phyloP scores from a whole-genome alignment of 768 basidiomycete species.

The Symmetrospora coprosmae region DNA sequence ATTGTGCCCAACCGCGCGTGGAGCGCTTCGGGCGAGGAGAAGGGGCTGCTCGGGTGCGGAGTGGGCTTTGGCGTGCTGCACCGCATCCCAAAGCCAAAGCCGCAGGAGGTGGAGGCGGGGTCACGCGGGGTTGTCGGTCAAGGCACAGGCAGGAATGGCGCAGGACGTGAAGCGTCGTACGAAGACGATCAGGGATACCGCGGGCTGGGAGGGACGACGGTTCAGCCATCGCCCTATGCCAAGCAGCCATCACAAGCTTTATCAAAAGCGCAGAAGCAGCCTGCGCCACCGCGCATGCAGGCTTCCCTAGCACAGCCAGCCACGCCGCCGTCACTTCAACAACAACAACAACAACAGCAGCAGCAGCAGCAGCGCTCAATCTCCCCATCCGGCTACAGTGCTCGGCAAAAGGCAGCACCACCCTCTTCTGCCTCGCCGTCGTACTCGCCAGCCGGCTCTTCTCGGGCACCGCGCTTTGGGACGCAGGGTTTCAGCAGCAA shows the following conservation, averaged over 20 bases:
- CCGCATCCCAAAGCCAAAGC: constrained; percentile 68
- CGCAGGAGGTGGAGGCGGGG: constrained; percentile 35
- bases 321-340: too few relatives aligned
- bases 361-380: too few relatives aligned
- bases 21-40: constrained; percentile 85
- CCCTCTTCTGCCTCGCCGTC: neutral
- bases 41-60: constrained; percentile 84
- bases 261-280: neutral
- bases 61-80: constrained; percentile 82
- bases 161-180: neutral
- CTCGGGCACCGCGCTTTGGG: neutral
- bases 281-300: neutral
- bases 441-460: neutral
- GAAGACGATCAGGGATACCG: neutral
- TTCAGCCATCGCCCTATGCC: neutral
- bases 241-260: neutral
- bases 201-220: neutral
- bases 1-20: constrained; percentile 39
- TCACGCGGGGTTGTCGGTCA: neutral
- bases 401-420: too few relatives aligned
- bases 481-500: neutral
- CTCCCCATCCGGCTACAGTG: too few relatives aligned
- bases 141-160: neutral
- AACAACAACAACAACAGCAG: too few relatives aligned
- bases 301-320: too few relatives aligned